Conservation (phyloP, 75 land plant species). For the Sequoiadendron giganteum region DNA sequence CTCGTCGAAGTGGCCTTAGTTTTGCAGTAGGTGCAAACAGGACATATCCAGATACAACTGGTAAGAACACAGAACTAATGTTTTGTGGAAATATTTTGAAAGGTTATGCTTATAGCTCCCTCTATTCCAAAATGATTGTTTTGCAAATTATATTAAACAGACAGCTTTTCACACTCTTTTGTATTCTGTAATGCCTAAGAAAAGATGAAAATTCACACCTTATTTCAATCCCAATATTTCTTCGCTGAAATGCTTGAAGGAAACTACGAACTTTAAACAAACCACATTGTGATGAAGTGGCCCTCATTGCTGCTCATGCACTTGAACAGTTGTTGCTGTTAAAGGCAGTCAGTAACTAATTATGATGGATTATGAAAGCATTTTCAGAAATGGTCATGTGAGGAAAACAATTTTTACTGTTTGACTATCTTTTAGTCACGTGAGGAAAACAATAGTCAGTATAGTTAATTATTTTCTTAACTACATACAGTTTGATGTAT, state of each 20-base stretch:
- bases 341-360: neutral
- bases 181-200: neutral
- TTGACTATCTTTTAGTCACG: neutral
- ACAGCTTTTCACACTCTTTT: neutral
- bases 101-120: neutral
- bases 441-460: no score
- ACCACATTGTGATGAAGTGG: neutral
- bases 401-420: neutral
- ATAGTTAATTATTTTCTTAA: neutral
- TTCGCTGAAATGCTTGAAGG: neutral
- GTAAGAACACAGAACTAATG: slow-evolving; percentile 21
- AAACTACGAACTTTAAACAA: neutral
- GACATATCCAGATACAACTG: slow-evolving; percentile 18
- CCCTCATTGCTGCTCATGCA: neutral
- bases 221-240: neutral
- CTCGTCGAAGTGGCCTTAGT: slow-evolving; percentile 74
- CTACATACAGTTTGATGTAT: slow-evolving; percentile 9
- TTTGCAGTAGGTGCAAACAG: slow-evolving; percentile 63
- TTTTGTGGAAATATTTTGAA: neutral
- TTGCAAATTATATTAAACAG: neutral
- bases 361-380: neutral
- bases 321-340: neutral
- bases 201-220: neutral
- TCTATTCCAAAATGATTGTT: neutral
- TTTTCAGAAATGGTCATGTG: neutral